phyloP scores from a whole-genome alignment of 2,329 filamentous ascomycete species.

The Paraphoma sp. region DNA sequence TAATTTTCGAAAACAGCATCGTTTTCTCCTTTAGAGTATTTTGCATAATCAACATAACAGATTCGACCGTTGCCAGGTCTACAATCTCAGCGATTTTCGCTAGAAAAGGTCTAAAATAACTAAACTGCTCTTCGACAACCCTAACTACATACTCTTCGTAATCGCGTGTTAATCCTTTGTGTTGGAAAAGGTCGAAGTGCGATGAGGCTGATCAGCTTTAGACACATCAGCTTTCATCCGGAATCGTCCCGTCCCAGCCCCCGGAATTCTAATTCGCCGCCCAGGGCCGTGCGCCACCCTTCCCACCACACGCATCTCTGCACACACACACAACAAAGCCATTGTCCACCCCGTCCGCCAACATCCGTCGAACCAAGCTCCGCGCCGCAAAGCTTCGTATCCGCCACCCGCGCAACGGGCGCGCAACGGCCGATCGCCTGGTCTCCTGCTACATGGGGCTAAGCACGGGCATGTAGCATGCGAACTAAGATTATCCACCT shows the following conservation, averaged over 20 bases:
- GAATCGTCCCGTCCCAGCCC: background rate
- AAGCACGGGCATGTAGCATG: slow-evolving; percentile 17
- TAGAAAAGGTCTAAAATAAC: slow-evolving; percentile 34
- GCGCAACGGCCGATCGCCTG: slow-evolving; percentile 23
- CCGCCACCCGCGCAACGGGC: slow-evolving; percentile 10
- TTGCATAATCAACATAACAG: slow-evolving; percentile 16
- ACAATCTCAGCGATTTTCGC: slow-evolving; percentile 27
- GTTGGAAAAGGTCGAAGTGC: slow-evolving; percentile 33
- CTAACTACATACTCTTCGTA: slow-evolving; percentile 29
- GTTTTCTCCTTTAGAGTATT: slow-evolving; percentile 13
- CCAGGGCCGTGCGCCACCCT: no score
- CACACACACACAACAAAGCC: no score
- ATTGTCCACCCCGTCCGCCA: background rate
- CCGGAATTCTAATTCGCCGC: background rate
- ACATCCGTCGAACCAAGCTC: background rate
- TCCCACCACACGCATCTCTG: no score
- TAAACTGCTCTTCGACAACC: slow-evolving; percentile 28
- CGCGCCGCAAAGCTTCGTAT: slow-evolving; percentile 14
- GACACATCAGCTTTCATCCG: slow-evolving; percentile 6
- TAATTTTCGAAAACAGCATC: slow-evolving; percentile 19
- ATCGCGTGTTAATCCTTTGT: slow-evolving; percentile 24
- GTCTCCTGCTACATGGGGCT: slow-evolving; percentile 35
- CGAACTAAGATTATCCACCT: slow-evolving; percentile 31
- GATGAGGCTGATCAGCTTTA: slow-evolving; percentile 36
- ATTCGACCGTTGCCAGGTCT: slow-evolving; percentile 15